Evolutionary conservation across 176 grass and related monocot genomes (phyloP).

Genomic region (Microstegium vimineum): DNA sequence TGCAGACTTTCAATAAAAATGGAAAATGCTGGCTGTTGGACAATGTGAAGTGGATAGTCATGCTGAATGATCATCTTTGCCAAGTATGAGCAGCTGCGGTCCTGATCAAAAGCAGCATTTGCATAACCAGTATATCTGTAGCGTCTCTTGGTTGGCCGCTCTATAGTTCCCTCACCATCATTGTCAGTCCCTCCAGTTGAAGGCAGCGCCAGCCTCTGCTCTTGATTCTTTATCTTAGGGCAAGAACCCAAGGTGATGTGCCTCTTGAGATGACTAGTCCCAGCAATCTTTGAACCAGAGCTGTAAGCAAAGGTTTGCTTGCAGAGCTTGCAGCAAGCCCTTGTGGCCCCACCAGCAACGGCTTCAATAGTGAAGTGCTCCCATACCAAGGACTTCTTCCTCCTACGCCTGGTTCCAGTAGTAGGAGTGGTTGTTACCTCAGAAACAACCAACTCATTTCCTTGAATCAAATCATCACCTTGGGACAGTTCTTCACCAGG

Average conservation of each 20-base stretch:
- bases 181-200: conserved; percentile 43
- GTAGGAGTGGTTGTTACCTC: conserved; percentile 37
- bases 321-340: conserved; percentile 87
- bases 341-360: conserved; percentile 46
- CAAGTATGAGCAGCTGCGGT: conserved; percentile 54
- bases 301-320: conserved; percentile 91
- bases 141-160: conserved; percentile 60
- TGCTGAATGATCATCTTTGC: conserved; percentile 81
- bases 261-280: conserved; percentile 89
- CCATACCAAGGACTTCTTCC: conserved; percentile 83
- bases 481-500: conserved; percentile 35
- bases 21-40: conserved; percentile 63
- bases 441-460: conserved; percentile 34
- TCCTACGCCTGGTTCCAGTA: conserved; percentile 37
- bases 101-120: conserved; percentile 83
- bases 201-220: conserved; percentile 33
- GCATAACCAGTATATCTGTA: conserved; percentile 68
- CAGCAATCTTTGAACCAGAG: conserved; percentile 80
- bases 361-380: conserved; percentile 79
- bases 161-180: conserved; percentile 37
- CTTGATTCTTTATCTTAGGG: conserved; percentile 63
- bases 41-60: conserved; percentile 88
- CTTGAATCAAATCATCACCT: conserved; percentile 35
- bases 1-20: conserved; percentile 65
- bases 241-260: conserved; percentile 80